Conservation (phyloP, 176 grass and related monocot genomes). For the Stipa capillata region DNA sequence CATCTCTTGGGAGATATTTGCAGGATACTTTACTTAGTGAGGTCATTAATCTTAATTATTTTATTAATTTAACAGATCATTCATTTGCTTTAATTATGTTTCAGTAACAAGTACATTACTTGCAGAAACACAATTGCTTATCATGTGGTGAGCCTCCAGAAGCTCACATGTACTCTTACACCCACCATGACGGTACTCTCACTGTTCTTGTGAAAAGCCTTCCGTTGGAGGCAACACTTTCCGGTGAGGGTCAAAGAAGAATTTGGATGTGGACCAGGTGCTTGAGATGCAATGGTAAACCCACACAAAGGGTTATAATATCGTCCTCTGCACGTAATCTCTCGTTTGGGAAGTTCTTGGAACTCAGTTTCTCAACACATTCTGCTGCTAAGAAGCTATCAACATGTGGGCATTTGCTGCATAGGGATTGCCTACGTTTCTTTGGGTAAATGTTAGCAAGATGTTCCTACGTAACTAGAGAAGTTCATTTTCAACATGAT, state of each 20-base stretch:
- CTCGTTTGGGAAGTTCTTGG: conserved; percentile 90
- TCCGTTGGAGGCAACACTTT: conserved; percentile 29
- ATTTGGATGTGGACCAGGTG: conserved; percentile 99
- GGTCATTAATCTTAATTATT: conserved; percentile 45
- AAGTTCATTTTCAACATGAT: conserved; percentile 6
- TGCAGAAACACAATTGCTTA: conserved; percentile 70
- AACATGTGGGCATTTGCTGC: conserved; percentile 75
- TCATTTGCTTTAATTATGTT: conserved; percentile 10
- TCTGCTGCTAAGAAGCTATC: conserved; percentile 69
- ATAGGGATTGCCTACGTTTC: conserved; percentile 85
- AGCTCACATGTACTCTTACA: conserved; percentile 70
- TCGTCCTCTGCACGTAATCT: conserved; percentile 74
- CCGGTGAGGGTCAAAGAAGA: conserved; percentile 48
- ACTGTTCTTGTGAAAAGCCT: conserved; percentile 69
- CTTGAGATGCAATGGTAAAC: conserved; percentile 63
- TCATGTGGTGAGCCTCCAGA: conserved; percentile 73
- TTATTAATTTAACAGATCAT: conserved; percentile 11
- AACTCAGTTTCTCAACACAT: conserved; percentile 89
- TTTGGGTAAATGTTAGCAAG: conserved; percentile 66
- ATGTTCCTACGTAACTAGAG: background rate
- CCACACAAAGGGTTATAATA: conserved; percentile 50
- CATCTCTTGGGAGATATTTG: conserved; percentile 73
- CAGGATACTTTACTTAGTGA: conserved; percentile 73
- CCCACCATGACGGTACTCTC: conserved; percentile 74
- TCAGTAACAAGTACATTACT: conserved; percentile 18